These are phyloP conservation scores for Cyphellophora attinorum DNA, from an alignment of 2,329 filamentous ascomycete species.

Conservation along the genomic window DNA sequence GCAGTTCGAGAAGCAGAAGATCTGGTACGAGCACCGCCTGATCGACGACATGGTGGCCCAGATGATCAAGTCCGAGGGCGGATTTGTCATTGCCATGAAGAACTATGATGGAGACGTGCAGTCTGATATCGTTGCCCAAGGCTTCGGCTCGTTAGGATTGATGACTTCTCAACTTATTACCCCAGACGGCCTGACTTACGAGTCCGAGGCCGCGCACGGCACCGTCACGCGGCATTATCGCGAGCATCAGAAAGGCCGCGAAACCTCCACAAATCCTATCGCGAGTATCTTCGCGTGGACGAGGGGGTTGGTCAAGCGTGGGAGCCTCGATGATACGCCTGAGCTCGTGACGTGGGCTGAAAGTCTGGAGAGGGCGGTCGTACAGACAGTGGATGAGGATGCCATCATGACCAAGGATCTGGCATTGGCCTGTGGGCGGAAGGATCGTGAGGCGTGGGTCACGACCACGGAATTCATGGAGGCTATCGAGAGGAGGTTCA, in stretches of 20 bases:
- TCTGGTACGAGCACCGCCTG: conserved; percentile 99
- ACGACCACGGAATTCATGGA: conserved; percentile 86
- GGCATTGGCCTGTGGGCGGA: conserved; percentile 88
- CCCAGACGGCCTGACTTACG: conserved; percentile 91
- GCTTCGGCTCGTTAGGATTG: conserved; percentile 92
- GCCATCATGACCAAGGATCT: conserved; percentile 99
- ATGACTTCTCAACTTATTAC: conserved; percentile 98
- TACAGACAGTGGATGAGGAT: conserved; percentile 88
- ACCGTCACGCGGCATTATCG: conserved; percentile 98
- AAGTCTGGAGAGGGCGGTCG: conserved; percentile 80
- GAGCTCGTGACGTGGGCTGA: conserved; percentile 88
- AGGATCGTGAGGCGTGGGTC: conserved; percentile 72
- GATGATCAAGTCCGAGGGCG: conserved; percentile 98
- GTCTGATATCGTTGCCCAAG: conserved; percentile 95
- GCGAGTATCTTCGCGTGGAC: conserved; percentile 99
- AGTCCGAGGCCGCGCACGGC: conserved; percentile 95
- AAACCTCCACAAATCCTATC: conserved; percentile 97
- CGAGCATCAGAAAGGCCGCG: conserved; percentile 94
- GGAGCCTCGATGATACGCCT: conserved; percentile 84
- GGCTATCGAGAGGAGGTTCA: conserved; percentile 84
- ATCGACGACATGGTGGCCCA: conserved; percentile 99
- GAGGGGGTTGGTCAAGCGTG: conserved; percentile 83
- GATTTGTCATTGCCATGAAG: conserved; percentile 97
- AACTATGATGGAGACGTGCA: conserved; percentile 99
- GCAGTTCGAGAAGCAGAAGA: conserved; percentile 80